Base-by-base conservation (phyloP, 2,329 filamentous ascomycete species). In the Fusarium proliferatum region DNA sequence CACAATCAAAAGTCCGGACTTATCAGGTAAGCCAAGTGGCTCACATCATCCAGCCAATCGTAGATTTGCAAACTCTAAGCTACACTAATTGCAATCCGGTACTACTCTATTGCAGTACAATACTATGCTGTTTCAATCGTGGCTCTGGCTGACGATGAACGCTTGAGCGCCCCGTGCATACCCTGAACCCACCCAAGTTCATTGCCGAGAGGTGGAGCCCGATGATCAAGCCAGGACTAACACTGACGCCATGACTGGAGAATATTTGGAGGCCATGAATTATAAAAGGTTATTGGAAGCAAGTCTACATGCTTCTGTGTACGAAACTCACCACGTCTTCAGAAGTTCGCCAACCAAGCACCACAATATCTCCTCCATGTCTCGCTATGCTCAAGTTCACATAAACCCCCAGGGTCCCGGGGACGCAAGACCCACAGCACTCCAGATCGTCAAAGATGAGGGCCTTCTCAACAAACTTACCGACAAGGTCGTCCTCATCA, bases 391-490 rank as follows among this genome's bases (percentile, higher is more conserved):
- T 5, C 12, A 34, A 19, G 45, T 13, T 16, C 62, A 67, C 3
- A 7, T 5, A 3, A 55, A 45, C 4, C 62, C 56, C 4, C 51
- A 70, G 7, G 73, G 73, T 4, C 64, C 73, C 1, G 68, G 73
- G 1, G 73, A 76, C 17, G 49, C 68, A 13, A 61, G 73, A 1
- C 73, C 68, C 9, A 76, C 73, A 5, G 64, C 73, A 6, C 36
- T 76, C 3, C 68, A 68, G 12, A 45, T 71, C 21, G n/a, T 63
- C 10, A 36, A 63, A 36, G 62, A 71, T 0, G 67, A 71, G 26
- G 21, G 2, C 9, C 28, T 61, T 0, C 1, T 67, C 2, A 19
- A 26, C 6, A 67, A 45, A n/a, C 45, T 63, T 12, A 36, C 45
- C 0, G 36, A 39, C 0, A 67, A 67, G 4, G 13, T 61, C 0